phyloP scores from a whole-genome alignment of 139 green algal genomes.

The Chlorella sp. region DNA sequence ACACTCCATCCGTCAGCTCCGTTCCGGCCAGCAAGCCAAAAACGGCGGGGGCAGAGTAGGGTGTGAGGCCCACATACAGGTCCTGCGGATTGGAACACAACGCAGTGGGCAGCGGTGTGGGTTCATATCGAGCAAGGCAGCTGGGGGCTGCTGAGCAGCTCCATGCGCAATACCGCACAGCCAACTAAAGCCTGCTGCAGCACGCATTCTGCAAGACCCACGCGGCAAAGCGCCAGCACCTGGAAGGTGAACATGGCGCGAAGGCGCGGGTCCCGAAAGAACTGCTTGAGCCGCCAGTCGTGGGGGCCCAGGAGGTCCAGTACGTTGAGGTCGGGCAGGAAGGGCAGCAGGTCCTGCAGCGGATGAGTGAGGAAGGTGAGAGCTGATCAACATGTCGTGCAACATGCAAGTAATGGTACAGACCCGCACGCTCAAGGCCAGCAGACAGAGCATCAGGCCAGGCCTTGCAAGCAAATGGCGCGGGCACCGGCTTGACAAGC shows the following conservation, averaged over 20 bases:
- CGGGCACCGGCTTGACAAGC: too few relatives aligned
- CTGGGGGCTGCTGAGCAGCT: too few relatives aligned
- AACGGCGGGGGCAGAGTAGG: slow-evolving; percentile 82
- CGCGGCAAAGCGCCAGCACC: not conserved
- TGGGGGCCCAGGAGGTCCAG: slow-evolving; percentile 77
- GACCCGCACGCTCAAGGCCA: too few relatives aligned
- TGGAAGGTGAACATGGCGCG: slow-evolving; percentile 82
- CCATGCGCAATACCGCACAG: too few relatives aligned
- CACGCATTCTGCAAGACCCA: too few relatives aligned
- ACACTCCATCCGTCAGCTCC: slow-evolving; percentile 91
- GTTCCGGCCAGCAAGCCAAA: slow-evolving; percentile 89
- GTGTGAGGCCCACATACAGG: slow-evolving; percentile 89
- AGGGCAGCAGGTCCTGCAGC: slow-evolving; percentile 62
- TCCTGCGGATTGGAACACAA: slow-evolving; percentile 56
- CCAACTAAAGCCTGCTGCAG: too few relatives aligned
- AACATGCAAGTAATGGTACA: too few relatives aligned
- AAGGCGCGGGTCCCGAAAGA: slow-evolving; percentile 76
- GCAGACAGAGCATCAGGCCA: too few relatives aligned
- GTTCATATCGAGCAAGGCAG: too few relatives aligned
- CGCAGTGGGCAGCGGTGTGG: not conserved
- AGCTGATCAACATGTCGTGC: too few relatives aligned
- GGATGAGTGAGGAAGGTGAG: too few relatives aligned
- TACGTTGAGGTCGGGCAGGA: slow-evolving; percentile 66
- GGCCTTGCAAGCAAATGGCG: too few relatives aligned
- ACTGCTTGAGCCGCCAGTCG: slow-evolving; percentile 63